Percentiles rank a stretch among this genome's conserved stretches.
phyloP scores from a whole-genome alignment of 208 protist genomes.

The Leishmania tropica region DNA sequence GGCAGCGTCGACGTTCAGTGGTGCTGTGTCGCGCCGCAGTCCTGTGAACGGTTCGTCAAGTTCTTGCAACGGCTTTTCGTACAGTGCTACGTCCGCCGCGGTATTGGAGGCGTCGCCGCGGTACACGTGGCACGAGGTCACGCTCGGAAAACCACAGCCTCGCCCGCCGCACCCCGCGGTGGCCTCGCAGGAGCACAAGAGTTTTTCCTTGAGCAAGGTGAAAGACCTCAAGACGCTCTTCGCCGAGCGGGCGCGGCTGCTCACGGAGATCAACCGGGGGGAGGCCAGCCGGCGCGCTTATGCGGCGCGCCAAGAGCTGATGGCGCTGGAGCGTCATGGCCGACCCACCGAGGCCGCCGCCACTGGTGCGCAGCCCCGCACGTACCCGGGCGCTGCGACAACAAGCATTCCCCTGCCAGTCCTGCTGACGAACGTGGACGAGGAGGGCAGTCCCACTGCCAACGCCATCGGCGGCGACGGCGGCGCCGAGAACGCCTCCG shows the following conservation, averaged over 20 bases:
- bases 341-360: background rate
- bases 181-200: slow-evolving; percentile 42
- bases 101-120: background rate
- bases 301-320: slow-evolving; percentile 68
- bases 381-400: slow-evolving; percentile 10
- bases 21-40: background rate
- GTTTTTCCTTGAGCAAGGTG: slow-evolving; percentile 35
- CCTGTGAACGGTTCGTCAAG: background rate
- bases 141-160: slow-evolving; percentile 27
- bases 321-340: slow-evolving; percentile 59
- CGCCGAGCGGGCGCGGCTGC: slow-evolving; percentile 66
- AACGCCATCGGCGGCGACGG: background rate
- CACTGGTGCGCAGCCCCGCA: background rate
- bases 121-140: slow-evolving; percentile 24
- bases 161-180: slow-evolving; percentile 59
- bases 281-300: slow-evolving; percentile 65
- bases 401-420: background rate
- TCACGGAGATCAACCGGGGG: slow-evolving; percentile 53
- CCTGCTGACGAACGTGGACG: background rate
- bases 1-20: background rate
- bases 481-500: background rate
- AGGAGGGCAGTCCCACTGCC: background rate
- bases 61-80: background rate
- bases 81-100: background rate
- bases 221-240: slow-evolving; percentile 61